Percentiles rank a stretch among this genome's conserved stretches.
These are phyloP conservation scores for Calonectria pseudoreteaudii DNA, from an alignment of 2,329 filamentous ascomycete genomes.

Conservation along the genomic window DNA sequence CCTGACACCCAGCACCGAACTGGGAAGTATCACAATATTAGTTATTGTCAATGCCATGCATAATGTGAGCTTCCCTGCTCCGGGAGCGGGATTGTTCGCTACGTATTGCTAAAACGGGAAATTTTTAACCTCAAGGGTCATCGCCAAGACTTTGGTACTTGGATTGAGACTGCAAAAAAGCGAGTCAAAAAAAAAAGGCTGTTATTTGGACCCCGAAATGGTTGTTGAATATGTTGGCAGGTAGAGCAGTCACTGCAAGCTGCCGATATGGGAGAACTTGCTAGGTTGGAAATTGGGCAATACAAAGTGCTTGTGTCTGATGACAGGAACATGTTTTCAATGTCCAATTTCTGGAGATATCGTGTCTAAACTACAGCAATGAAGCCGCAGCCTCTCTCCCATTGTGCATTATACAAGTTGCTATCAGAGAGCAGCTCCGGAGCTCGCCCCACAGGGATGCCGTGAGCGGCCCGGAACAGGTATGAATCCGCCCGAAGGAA, in stretches of 20 bases:
- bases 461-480: constrained; percentile 13
- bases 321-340: too few species aligned
- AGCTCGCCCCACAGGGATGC: not conserved
- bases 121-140: not conserved
- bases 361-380: not conserved
- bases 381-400: too few species aligned
- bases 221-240: not conserved
- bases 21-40: not conserved
- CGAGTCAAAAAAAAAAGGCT: too few species aligned
- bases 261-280: not conserved
- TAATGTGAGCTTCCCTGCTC: not conserved
- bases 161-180: not conserved
- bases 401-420: not conserved
- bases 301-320: not conserved
- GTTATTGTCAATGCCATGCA: not conserved
- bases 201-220: not conserved
- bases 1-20: not conserved
- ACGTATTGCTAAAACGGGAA: too few species aligned
- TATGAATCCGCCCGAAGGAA: constrained; percentile 2
- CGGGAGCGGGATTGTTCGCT: not conserved
- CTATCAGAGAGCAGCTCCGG: not conserved
- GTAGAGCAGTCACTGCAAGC: not conserved
- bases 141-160: not conserved
- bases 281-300: too few species aligned
- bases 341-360: not conserved